Conservation (phyloP, 2,329 filamentous ascomycete species). For the Orbilia brochopaga region DNA sequence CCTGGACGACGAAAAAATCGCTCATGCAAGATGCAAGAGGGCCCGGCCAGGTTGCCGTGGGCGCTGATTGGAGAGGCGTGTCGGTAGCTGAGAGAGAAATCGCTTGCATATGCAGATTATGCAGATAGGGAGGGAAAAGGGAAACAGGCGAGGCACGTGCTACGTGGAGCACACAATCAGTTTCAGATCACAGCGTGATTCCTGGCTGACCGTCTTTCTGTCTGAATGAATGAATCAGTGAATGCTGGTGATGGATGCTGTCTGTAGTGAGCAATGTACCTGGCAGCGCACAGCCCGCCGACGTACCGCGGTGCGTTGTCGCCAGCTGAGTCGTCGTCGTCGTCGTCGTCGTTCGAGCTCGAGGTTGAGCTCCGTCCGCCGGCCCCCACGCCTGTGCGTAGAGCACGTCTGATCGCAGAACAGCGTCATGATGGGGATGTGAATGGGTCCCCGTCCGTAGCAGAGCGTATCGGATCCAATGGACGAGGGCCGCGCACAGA, state of each 20-base stretch:
- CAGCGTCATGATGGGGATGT: not conserved
- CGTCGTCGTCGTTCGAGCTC: constrained; percentile 12
- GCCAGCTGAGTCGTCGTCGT: constrained; percentile 11
- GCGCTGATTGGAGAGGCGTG: constrained; percentile 48
- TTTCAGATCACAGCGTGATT: constrained; percentile 38
- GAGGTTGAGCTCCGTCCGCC: constrained; percentile 22
- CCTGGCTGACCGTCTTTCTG: not conserved
- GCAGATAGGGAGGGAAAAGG: constrained; percentile 17
- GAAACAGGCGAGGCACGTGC: constrained; percentile 50
- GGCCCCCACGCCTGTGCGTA: constrained; percentile 23
- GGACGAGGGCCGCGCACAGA: no score
- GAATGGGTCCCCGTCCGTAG: constrained; percentile 1
- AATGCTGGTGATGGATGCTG: not conserved
- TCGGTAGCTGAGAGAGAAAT: constrained; percentile 51
- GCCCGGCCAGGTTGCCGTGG: constrained; percentile 46
- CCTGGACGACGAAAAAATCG: constrained; percentile 40
- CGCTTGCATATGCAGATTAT: constrained; percentile 50
- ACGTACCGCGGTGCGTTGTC: constrained; percentile 27
- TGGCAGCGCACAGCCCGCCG: constrained; percentile 12
- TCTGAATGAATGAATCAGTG: not conserved
- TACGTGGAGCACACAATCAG: constrained; percentile 40
- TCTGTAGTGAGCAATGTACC: not conserved
- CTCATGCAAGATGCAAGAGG: constrained; percentile 51
- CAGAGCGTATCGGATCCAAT: no score
- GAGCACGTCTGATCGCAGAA: not conserved